Conservation (phyloP, 2,329 filamentous ascomycete genomes). For the Botryotinia convoluta region DNA sequence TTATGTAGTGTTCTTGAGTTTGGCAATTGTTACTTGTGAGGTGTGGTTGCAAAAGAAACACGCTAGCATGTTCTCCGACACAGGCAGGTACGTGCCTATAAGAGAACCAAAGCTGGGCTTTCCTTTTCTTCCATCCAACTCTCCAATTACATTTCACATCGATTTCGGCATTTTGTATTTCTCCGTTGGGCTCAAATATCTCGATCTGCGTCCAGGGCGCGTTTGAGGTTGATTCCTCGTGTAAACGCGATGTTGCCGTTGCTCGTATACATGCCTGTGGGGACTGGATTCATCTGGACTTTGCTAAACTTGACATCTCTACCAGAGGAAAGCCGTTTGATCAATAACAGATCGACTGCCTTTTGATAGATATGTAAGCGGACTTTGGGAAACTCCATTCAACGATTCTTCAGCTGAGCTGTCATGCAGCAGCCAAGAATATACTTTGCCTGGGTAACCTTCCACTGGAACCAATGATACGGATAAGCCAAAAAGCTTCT, state of each 20-base stretch:
- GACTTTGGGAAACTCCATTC: background rate
- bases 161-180: background rate
- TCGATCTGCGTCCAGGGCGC: background rate
- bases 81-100: background rate
- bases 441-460: background rate
- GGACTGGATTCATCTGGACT: background rate
- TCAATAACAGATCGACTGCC: background rate
- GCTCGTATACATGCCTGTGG: background rate
- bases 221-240: background rate
- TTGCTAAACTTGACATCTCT: background rate
- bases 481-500: background rate
- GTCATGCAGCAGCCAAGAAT: conserved; percentile 7
- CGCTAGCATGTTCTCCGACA: background rate
- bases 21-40: background rate
- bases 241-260: background rate
- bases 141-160: background rate
- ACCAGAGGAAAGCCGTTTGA: background rate
- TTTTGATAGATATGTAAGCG: background rate
- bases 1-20: background rate
- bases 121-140: background rate
- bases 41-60: background rate
- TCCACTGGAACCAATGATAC: background rate
- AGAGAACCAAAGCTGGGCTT: background rate
- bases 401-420: conserved; percentile 1
- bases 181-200: background rate